Evolutionary conservation across 495 filamentous ascomycete genomes (phyloP), one percentile per base, ranked within the genome.

Genomic region (Coniosporium apollinis): DNA sequence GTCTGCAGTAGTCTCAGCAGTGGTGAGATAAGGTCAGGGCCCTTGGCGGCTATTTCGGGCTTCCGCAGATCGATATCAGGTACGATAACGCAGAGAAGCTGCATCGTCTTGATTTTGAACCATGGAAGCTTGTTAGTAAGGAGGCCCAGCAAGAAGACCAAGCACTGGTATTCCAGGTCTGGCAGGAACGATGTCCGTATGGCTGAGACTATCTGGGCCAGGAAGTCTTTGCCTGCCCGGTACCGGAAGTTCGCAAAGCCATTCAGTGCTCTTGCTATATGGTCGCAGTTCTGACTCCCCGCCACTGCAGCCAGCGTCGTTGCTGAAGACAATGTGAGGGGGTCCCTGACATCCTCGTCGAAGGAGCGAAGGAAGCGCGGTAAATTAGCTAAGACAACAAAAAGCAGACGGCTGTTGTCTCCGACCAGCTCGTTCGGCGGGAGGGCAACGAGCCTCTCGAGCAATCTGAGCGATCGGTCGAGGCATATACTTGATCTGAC

Each of bases 21-120:
- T 1, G 89, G 89, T 2, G 89, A 93, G 29, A 96, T 94, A 31
- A 99, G 62, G 58, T 99, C 91, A 3, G 89, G 85, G 0, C 91
- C 91, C 52, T 94, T 82, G 33, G 69, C 73, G 10, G 85, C 78
- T 46, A 99, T 84, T 45, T 94, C 86, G 0, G 74, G 71, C 43
- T 86, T 83, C 20, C 76, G 76, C 78, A 94, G 94, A 48, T 99
- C 87, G 36, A 96, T 79, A 22, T 84, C 79, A 2, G 86, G 83
- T 19, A 94, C 77, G 34, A 94, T 59, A 28, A 79, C 73, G 47
- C 79, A 79, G 5, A 96, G 72, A 18, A 96, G 71, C 38, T 82
- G 77, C 78, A 96, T 86, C 1, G 79, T 85, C 61, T 83, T 82
- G 28, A 86, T 54, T 50, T 91, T 91, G 60, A 94, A 81, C 79